A percentile compares a stretch with the other conserved stretches of the same genome.
These are phyloP conservation scores for Saxophila tyrrhenica DNA, from an alignment of 495 filamentous ascomycete genomes.

Conservation along the genomic window DNA sequence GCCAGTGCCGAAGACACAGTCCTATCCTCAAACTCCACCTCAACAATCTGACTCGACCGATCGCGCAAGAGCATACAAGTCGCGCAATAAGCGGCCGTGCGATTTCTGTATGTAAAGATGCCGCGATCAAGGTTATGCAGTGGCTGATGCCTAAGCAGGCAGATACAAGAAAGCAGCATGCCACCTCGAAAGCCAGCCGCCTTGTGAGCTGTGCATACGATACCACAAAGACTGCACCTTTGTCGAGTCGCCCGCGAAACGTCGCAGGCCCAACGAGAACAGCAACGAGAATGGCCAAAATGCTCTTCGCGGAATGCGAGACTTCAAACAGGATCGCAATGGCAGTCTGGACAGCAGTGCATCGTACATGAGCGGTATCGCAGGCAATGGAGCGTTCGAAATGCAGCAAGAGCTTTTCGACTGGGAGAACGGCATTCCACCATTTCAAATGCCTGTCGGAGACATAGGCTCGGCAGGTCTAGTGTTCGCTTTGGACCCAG, in stretches of 20 bases:
- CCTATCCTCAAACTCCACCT: neutral
- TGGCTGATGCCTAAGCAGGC: too few relatives aligned
- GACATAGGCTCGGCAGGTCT: constrained; percentile 2
- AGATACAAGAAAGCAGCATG: constrained; percentile 18
- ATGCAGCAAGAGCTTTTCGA: constrained; percentile 8
- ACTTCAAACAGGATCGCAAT: constrained; percentile 7
- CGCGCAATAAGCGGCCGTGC: constrained; percentile 18
- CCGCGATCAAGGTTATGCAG: neutral
- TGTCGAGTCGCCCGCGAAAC: constrained; percentile 17
- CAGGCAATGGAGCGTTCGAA: constrained; percentile 9
- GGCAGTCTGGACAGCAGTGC: constrained; percentile 3
- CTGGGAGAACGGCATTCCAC: constrained; percentile 12
- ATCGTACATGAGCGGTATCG: too few relatives aligned
- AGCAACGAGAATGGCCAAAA: neutral
- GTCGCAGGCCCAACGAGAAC: constrained; percentile 14
- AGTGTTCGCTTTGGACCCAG: constrained; percentile 12
- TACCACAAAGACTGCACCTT: constrained; percentile 21
- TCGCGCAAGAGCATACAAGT: constrained; percentile 18
- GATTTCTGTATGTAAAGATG: constrained; percentile 13
- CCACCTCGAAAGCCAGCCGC: constrained; percentile 14
- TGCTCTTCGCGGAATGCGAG: neutral
- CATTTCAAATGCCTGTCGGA: constrained; percentile 15
- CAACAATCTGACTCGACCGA: constrained; percentile 8
- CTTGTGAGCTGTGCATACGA: constrained; percentile 16
- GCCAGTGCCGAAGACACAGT: constrained; percentile 8